Base-by-base conservation (phyloP, 2,329 filamentous ascomycete genomes). In the Paraphoma sp. region DNA sequence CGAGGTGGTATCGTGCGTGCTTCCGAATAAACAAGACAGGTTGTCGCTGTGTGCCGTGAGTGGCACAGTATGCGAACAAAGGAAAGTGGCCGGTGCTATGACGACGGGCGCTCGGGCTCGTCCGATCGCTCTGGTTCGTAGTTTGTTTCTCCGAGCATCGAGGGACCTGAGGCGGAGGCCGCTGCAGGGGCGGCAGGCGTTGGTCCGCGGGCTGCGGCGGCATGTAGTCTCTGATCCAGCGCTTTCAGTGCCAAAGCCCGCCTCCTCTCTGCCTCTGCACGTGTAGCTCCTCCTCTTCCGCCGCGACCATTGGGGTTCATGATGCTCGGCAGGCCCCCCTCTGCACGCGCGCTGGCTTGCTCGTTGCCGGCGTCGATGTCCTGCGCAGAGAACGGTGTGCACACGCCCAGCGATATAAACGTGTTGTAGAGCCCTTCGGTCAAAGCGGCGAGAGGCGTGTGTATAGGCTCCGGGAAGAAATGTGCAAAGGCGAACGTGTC, bases 401-500 rank as follows among this genome's bases (percentile, higher is more conserved):
- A 94, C 46, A 98, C 78, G 65, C 86, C 87, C 71, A 96, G 74
- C 5, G 90, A 83, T 1, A 97, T 89, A 1, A 97, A 82, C 4
- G 89, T 76, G 55, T 84, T 83, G 79, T 94, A 97, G 28, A 97
- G 76, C 58, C 87, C 83, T 65, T 92, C 88, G 10, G 90, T 85
- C n/a, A 96, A 74, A 9, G 87, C 84, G 14, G 89, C 86, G 42
- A 98, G 84, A 12, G 91, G 81, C 0, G 92, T 90, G 74, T 97
- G 94, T 42, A 91, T 81, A 3, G 89, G 87, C 47, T 90, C 90
- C 0, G 95, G 95, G 80, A 98, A 98, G 82, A 99, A 97, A 69
- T 95, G 92, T 63, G 93, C 89, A 75, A 99, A 96, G 7, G 93
- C 90, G 74, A 99, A 99, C 0, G 93, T 97, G 78, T 99, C 95